Percentiles rank a stretch among this genome's conserved stretches.
These are phyloP conservation scores for Paecilomyces variotii DNA, from an alignment of 2,329 filamentous ascomycete genomes.

Conservation along the genomic window DNA sequence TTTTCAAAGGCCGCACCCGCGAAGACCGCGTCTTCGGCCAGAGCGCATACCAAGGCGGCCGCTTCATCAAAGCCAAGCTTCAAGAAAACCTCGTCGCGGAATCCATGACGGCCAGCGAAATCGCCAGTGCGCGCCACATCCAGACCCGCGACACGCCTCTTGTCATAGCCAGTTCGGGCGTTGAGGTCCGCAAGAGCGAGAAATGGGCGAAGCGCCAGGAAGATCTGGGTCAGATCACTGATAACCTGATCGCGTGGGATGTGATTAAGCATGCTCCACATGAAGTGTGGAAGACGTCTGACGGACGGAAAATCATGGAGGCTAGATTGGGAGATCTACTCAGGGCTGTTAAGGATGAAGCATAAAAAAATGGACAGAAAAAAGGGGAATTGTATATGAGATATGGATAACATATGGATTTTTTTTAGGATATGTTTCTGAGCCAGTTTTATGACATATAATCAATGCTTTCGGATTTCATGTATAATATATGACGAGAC, in stretches of 20 bases:
- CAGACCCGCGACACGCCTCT: conserved; percentile 69
- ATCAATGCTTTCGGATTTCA: neutral
- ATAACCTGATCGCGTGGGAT: conserved; percentile 75
- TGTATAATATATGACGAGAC: neutral
- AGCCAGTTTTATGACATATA: neutral
- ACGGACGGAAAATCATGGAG: conserved; percentile 69
- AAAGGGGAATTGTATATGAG: neutral
- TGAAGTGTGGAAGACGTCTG: conserved; percentile 69
- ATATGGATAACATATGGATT: neutral
- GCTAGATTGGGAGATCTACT: conserved; percentile 67
- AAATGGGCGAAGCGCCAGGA: conserved; percentile 80
- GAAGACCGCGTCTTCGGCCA: conserved; percentile 80
- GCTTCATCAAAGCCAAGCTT: conserved; percentile 79
- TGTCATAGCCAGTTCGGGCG: conserved; percentile 73
- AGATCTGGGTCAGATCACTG: conserved; percentile 72
- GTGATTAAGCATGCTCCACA: conserved; percentile 78
- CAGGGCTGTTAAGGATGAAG: conserved; percentile 2
- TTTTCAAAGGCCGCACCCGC: conserved; percentile 72
- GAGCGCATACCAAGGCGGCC: conserved; percentile 69
- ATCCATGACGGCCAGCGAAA: conserved; percentile 76
- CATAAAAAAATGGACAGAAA: neutral
- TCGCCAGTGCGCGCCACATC: conserved; percentile 68
- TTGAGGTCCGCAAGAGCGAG: conserved; percentile 55
- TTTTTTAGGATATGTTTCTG: neutral
- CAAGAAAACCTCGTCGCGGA: conserved; percentile 87